Evolutionary conservation across 2,329 filamentous ascomycete species (phyloP), one percentile per base, ranked within the genome.

Genomic region (Cryphonectria nitschkei): DNA sequence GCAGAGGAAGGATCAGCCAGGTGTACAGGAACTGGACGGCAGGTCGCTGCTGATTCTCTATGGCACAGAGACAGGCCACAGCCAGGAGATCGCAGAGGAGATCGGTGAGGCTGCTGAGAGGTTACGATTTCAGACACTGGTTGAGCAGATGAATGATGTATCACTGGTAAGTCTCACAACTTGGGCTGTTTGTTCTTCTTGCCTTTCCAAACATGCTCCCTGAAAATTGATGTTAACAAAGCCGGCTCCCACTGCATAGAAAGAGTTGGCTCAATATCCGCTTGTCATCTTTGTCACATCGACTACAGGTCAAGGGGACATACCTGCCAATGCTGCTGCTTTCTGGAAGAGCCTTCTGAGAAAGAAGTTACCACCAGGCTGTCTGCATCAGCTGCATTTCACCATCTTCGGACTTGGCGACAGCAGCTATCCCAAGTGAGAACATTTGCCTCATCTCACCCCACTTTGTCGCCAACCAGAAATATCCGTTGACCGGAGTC

Each of bases 51-150:
- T 97, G 75, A 86, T 99, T 70, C 86, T 97, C 46, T 99, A 97
- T 82, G 96, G 94, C 69, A 97, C 95, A 54, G 96, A 99, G 83
- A 98, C 95, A 32, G 96, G 96, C 70, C 98, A 96, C 78, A 92
- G 94, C 68, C 93, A 97, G 81, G 95, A 98, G 81, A 89, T 95
- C 74, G 95, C 96, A 29, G 90, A 94, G 77, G 94, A 98, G 79
- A 84, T 98, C 73, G 93, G 91, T 54, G 86, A 90, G 56, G 81
- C 93, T 74, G 87, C 90, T 50, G 90, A 95, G 81, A 88, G 95
- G 43, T 83, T 98, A 70, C 93, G 90, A 76, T 98, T 98, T 80
- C 81, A 87, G 73, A 93, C 91, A 32, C 86, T 88, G 67, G 89
- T 97, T 34, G 88, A 89, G 70, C 93, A 95, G 79, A 88, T 98